Evolutionary conservation across 129 eudicot genomes (phyloP).

Genomic region (Solidago caesia): DNA sequence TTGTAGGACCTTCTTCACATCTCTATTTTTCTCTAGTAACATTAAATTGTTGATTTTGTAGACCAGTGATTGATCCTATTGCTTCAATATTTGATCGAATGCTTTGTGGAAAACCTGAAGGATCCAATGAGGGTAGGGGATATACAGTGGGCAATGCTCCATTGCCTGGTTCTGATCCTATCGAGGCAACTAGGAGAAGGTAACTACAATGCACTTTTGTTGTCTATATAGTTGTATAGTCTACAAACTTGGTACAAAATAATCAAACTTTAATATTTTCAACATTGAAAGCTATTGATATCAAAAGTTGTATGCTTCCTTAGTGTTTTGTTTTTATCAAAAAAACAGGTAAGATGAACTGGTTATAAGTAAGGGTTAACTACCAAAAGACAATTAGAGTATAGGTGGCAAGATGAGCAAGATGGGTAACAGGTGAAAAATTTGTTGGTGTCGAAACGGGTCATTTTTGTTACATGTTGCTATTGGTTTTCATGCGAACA

Average conservation of each 20-base stretch:
- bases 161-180: conserved; percentile 93
- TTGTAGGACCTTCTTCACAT: background rate
- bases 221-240: conserved; percentile 14
- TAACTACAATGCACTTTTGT: conserved; percentile 31
- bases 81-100: conserved; percentile 77
- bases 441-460: background rate
- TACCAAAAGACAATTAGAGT: too few species aligned
- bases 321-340: background rate
- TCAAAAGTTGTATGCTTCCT: conserved; percentile 6
- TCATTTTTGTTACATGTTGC: too few species aligned
- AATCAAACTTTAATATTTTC: conserved; percentile 3
- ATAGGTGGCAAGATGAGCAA: too few species aligned
- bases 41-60: conserved; percentile 32
- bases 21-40: background rate
- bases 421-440: too few species aligned
- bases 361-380: background rate
- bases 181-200: conserved; percentile 97
- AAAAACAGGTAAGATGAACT: background rate
- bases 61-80: conserved; percentile 88
- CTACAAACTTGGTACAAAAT: background rate
- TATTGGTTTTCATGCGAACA: too few species aligned
- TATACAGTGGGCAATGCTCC: conserved; percentile 55
- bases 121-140: conserved; percentile 52
- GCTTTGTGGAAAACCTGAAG: conserved; percentile 81
- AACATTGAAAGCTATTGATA: background rate